Evolutionary conservation across 352 stramenopile genomes (phyloP), one percentile per base, ranked within the genome.

Genomic region (Phytophthora tubulina): DNA sequence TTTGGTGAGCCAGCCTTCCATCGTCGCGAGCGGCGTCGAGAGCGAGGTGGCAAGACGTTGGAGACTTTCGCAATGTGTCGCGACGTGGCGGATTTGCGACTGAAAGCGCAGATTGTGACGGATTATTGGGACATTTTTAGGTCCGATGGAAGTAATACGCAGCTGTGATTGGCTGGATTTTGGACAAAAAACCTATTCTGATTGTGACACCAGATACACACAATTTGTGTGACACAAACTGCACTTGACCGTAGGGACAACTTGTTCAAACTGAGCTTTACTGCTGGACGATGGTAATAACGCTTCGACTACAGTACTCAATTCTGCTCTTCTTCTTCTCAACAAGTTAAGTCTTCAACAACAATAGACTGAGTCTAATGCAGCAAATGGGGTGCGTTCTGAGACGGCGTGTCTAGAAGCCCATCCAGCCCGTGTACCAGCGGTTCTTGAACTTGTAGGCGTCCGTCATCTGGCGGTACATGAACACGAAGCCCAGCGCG

Each of bases 1-100:
- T 82, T 95, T 95, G 41, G 89, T 95, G 63, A 96, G 83, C 89
- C 89, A 96, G 72, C 89, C 89, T 66, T 96, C 88, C 89, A 96
- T 96, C 50, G 55, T 82, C 41, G 15, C 45, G 8, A 64, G 15
- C 3, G 46, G 55, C 44, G 33, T 50, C 38, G 27, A 14, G 9
- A 70, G 56, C 10, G 49, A 64, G 14, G 54, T 45, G 32, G 42
- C 56, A 27, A 56, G 3, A 44, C 30, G 21, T 27, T 27, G 13
- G 21, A 56, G 35, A 38, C 39, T 44, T 31, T 21, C 14, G 41
- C 41, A 46, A 46, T 45, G 15, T 36, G 31, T 44, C 35, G 11
- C 15, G 56, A 72, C 42, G 13, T 38, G 58, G 66, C 67, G 36
- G 42, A 68, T 70, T 76, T 66, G 50, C 53, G 51, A 72, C 67